Evolutionary conservation across 257 asterid species (phyloP).

Genomic region (Solanum sejunctum): DNA sequence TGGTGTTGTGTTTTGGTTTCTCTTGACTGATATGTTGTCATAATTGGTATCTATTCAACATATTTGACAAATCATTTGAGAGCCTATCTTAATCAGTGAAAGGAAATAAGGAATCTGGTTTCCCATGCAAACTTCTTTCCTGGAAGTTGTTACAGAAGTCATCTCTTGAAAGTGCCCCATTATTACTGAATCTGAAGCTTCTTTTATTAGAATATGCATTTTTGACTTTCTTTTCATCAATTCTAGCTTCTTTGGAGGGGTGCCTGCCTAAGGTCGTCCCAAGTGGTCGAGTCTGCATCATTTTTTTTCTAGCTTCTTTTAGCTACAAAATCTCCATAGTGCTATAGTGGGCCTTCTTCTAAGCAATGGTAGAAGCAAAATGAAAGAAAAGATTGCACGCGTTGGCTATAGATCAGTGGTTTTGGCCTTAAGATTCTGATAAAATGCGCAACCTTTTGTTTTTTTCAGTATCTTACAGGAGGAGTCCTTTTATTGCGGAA

Average conservation of each 20-base stretch:
- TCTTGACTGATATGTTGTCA: background rate
- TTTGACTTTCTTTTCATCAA: background rate
- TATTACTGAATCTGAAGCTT: background rate
- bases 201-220: background rate
- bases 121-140: background rate
- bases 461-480: conserved; percentile 64
- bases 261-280: too few species aligned
- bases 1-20: background rate
- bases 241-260: background rate
- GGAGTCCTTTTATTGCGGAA: conserved; percentile 82
- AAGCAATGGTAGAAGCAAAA: background rate
- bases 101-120: background rate
- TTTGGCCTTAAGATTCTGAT: conserved; percentile 8
- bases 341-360: background rate
- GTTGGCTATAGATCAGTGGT: background rate
- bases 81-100: background rate
- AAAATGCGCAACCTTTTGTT: background rate
- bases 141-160: background rate
- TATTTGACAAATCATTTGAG: background rate
- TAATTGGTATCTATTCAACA: background rate
- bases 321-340: background rate
- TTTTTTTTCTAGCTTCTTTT: background rate
- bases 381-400: background rate
- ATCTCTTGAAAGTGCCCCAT: background rate
- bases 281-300: too few species aligned